Evolutionary conservation across 164 flowering plant species (phyloP), one percentile per base, ranked within the genome.

Genomic region (grape (Vitis vinifera)): DNA sequence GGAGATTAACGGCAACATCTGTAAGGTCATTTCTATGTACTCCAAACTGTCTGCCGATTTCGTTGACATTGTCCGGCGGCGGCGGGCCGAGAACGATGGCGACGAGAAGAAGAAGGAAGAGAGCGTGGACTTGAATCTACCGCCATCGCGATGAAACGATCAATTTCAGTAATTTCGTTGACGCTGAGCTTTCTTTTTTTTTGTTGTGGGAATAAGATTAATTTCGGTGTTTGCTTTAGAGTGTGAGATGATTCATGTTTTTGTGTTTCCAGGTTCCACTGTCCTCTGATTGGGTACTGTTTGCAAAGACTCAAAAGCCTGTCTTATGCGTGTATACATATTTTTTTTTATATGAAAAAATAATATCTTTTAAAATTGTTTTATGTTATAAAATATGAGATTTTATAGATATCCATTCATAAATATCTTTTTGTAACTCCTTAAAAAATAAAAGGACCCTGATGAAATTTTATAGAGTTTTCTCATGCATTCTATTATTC

Each of bases 1-100:
- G 16, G 86, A 87, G 71, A 85, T 90, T 66, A 88, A 86, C 60
- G 65, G 67, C 8, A 88, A 88, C 52, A 82, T 88, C 63, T 77
- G 81, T 16, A 86, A 79, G 76, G 89, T 87, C 27, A 68, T 76
- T 2, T 73, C 78, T 12, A 71, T 88, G 17, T 87, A 90, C 75
- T 82, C 90, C 4, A 78, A 83, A 71, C 83, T 86, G 50, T 84
- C 91, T 0, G 55, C 71, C 16, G 70, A 78, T 73, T 84, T 89
- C 80, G 69, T 74, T 15, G 55, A 53, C 55, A 57, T 77, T 60
- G 77, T 87, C 16, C 82, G 71, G 14, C 78, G 74, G 27, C 82
- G 76, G 29, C 75, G 79, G 55, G 17, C 50, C 10, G 60, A 63
- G 14, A 55, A 16, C n/a, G 29, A 50, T 11, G 12, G 15, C 19